Base-by-base conservation (phyloP, 140 eudicot species). In the Anethum foeniculum region DNA sequence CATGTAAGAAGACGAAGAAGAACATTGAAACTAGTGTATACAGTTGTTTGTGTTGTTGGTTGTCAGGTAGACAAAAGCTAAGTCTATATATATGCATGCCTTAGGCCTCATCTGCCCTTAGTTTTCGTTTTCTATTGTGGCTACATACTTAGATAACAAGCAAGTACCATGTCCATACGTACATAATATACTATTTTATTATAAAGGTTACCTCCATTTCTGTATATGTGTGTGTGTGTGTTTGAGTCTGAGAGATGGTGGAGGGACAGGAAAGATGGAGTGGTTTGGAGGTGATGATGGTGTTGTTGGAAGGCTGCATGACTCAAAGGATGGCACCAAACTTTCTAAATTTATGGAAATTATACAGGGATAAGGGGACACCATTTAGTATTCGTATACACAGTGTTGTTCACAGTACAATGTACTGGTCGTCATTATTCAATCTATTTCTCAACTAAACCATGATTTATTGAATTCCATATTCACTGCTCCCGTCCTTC, bases 251-350 rank as follows among this genome's bases (percentile, higher is more conserved):
- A 71, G 76, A 68, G 18, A 27, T 36, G 23, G 34, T 36, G 71
- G 82, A 87, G 80, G 83, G 81, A 79, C 81, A 79, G 64, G 81
- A 62, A 79, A 58, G 81, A 79, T 79, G 81, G 81, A 60, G 81
- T 79, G 58, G 75, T 64, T 79, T 62, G 81, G 74, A 49, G 81
- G 81, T 79, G 81, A 62, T 79, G 75, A 79, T 79, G 81, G 75
- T 41, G 39, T 13, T 78, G 81, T 60, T 79, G 81, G 81, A 79
- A 44, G 60, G 81, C 49, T 41, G 18, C 25, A 67, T 36, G 72
- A 58, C 74, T 62, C 0, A 79, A 62, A 39, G 60, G 43, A 79
- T 60, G 75, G 75, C 58, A 79, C 15, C 0, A 79, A 62, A 1
- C 60, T 62, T 2, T 79, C 34, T 6, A 32, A 39, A 79, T 12